Evolutionary conservation across 306 rosid genomes (phyloP).

Genomic region (Quillaja saponaria): DNA sequence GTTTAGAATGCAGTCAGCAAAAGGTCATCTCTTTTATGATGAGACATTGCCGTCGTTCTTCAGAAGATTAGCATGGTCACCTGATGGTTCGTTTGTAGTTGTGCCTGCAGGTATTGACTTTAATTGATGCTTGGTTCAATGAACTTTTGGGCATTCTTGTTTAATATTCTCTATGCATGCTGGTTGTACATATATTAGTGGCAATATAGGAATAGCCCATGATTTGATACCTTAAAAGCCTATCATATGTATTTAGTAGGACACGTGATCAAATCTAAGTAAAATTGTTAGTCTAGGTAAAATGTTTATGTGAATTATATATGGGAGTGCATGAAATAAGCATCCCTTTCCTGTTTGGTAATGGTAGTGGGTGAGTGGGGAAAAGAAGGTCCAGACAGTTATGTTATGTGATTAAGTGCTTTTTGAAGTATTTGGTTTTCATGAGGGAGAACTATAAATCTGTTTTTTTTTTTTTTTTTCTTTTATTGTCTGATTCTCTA

Average conservation of each 20-base stretch:
- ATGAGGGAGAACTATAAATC: conserved; percentile 19
- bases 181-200: conserved; percentile 2
- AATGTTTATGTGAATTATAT: no score
- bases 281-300: not conserved
- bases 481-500: conserved; percentile 19
- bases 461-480: conserved; percentile 9
- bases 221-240: conserved; percentile 3
- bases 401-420: no score
- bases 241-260: conserved; percentile 18
- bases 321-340: no score
- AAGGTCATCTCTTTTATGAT: conserved; percentile 80
- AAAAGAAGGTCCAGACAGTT: no score
- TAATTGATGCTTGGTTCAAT: conserved; percentile 10
- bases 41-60: conserved; percentile 94
- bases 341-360: no score
- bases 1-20: conserved; percentile 55
- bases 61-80: conserved; percentile 95
- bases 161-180: conserved; percentile 24
- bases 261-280: conserved; percentile 26
- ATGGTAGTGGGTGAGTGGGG: not conserved
- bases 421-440: not conserved
- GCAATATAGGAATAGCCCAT: not conserved
- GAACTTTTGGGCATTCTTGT: conserved; percentile 11
- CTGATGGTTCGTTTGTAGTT: conserved; percentile 88
- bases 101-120: conserved; percentile 84